A percentile compares a stretch with the other conserved stretches of the same genome.
These are phyloP conservation scores for Candida pseudocylindracea DNA, from an alignment of 1,139 yeast species.

Conservation along the genomic window DNA sequence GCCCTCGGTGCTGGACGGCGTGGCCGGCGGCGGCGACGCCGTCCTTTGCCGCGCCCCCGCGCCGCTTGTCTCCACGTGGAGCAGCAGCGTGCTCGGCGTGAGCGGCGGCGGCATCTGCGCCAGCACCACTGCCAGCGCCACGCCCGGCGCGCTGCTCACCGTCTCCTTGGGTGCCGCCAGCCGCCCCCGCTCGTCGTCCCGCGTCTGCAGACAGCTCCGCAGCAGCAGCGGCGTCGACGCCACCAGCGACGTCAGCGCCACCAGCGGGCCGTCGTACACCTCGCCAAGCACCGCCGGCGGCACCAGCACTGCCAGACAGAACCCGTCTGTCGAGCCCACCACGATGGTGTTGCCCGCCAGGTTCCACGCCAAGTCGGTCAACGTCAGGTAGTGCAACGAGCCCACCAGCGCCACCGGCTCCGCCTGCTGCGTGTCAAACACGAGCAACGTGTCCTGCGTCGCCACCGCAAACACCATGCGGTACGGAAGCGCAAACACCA, in stretches of 20 bases:
- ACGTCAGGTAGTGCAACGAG: conserved; percentile 68
- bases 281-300: conserved; percentile 31
- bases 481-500: conserved; percentile 34
- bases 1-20: too few species aligned
- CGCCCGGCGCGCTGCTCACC: too few species aligned
- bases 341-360: conserved; percentile 50
- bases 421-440: conserved; percentile 57
- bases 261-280: conserved; percentile 1
- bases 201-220: too few species aligned
- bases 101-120: too few species aligned
- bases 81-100: too few species aligned
- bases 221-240: too few species aligned
- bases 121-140: too few species aligned
- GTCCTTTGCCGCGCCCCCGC: too few species aligned
- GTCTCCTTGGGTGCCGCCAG: too few species aligned
- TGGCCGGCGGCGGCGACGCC: too few species aligned
- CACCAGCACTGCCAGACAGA: conserved; percentile 48
- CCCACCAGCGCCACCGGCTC: conserved; percentile 55
- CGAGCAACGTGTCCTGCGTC: conserved; percentile 64
- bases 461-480: conserved; percentile 83
- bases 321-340: conserved; percentile 86
- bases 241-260: not conserved
- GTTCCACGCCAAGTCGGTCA: conserved; percentile 80
- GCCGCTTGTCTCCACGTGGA: too few species aligned
- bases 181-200: too few species aligned